Percentiles rank a stretch among this genome's conserved stretches.
Evolutionary conservation across 495 filamentous ascomycete species (phyloP).

Genomic region (Lasiosphaeria miniovina): DNA sequence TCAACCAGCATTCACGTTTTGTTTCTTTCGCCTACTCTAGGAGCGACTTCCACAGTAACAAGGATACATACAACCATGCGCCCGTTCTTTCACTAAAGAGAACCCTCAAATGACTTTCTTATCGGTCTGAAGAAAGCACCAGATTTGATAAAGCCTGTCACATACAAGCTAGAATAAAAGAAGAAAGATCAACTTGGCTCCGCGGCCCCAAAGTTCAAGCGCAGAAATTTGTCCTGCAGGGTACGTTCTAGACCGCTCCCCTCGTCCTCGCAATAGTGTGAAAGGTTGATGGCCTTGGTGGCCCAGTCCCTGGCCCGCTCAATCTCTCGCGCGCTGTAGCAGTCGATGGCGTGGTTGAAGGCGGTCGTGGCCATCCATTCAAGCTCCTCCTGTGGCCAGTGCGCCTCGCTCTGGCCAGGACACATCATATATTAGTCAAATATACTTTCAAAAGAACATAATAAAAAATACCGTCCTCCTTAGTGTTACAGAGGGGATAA

Average conservation of each 20-base stretch:
- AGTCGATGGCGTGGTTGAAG: conserved; percentile 77
- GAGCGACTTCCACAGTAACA: too few relatives aligned
- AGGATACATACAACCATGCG: too few relatives aligned
- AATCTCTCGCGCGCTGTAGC: conserved; percentile 57
- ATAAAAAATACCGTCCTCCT: neutral
- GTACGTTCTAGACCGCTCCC: conserved; percentile 45
- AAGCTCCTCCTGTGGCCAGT: conserved; percentile 68
- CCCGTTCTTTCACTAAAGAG: too few relatives aligned
- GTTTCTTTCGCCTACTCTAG: too few relatives aligned
- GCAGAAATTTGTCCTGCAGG: conserved; percentile 53
- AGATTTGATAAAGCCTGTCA: neutral
- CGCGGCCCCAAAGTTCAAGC: conserved; percentile 43
- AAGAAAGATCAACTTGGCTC: neutral
- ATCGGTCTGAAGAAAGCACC: neutral
- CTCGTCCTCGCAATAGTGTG: conserved; percentile 52
- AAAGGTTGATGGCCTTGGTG: conserved; percentile 60
- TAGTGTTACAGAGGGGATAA: neutral
- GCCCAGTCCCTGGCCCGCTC: conserved; percentile 62
- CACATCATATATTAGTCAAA: conserved; percentile 1
- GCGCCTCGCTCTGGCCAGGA: conserved; percentile 34
- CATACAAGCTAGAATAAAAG: neutral
- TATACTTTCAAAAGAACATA: neutral
- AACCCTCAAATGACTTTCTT: too few relatives aligned
- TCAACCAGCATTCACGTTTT: too few relatives aligned
- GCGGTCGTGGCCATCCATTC: conserved; percentile 71